These are phyloP conservation scores for Pichia nakasei DNA, from an alignment of 805 yeast species.

Conservation along the genomic window DNA sequence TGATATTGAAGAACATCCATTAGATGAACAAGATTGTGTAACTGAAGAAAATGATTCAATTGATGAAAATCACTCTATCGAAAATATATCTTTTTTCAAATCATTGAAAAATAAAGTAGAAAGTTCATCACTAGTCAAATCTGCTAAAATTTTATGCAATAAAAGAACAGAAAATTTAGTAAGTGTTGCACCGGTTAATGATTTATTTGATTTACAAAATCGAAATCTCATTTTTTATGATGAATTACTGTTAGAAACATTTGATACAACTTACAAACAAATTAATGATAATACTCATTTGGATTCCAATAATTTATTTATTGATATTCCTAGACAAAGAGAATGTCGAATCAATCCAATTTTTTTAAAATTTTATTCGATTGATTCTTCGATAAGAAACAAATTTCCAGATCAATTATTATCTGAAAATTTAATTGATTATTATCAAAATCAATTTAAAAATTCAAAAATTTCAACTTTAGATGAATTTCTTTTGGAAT, in stretches of 20 bases:
- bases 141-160: background rate
- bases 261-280: background rate
- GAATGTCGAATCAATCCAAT: conserved; percentile 44
- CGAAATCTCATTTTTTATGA: conserved; percentile 3
- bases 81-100: background rate
- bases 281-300: background rate
- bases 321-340: conserved; percentile 19
- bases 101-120: background rate
- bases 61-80: background rate
- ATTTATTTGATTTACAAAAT: background rate
- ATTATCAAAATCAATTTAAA: conserved; percentile 19
- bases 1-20: background rate
- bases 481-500: conserved; percentile 20
- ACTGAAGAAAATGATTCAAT: background rate
- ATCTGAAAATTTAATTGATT: conserved; percentile 27
- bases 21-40: background rate
- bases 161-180: background rate
- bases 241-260: conserved; percentile 5
- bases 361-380: conserved; percentile 41
- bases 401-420: conserved; percentile 22
- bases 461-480: conserved; percentile 18
- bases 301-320: background rate
- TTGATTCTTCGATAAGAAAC: conserved; percentile 35
- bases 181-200: background rate
- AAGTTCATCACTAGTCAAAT: background rate